Percentiles rank a stretch among this genome's conserved stretches.
These are phyloP conservation scores for Mortierella sp. DNA, from an alignment of 371 early-diverging fungal genomes.

Conservation along the genomic window DNA sequence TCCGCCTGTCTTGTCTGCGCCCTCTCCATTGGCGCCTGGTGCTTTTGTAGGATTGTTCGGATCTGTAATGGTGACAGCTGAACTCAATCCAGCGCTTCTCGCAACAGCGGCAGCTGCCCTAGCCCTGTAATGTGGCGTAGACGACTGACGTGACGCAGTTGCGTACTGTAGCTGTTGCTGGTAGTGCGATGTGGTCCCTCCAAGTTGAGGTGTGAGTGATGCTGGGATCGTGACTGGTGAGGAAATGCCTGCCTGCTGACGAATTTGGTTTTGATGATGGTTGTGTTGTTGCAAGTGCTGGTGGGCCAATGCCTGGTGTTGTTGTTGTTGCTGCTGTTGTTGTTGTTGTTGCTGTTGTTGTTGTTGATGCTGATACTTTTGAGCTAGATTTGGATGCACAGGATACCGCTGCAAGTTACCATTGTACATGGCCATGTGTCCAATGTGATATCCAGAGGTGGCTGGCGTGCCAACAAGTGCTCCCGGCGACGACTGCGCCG, in stretches of 20 bases:
- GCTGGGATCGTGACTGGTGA: conserved; percentile 53
- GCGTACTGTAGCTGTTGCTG: conserved; percentile 80
- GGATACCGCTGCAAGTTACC: conserved; percentile 59
- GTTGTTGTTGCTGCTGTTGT: conserved; percentile 41
- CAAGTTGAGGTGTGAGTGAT: conserved; percentile 41
- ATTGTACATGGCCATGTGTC: conserved; percentile 59
- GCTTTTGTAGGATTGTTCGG: conserved; percentile 69
- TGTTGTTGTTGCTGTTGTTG: conserved; percentile 51
- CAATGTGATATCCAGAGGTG: conserved; percentile 56
- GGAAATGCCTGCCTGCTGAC: conserved; percentile 48
- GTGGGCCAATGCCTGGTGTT: conserved; percentile 49
- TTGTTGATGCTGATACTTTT: conserved; percentile 56
- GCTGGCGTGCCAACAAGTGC: conserved; percentile 53
- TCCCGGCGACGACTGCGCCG: conserved; percentile 57
- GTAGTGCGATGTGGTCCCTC: conserved; percentile 61
- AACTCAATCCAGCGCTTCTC: conserved; percentile 54
- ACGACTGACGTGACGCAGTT: conserved; percentile 78
- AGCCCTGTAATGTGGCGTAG: conserved; percentile 90
- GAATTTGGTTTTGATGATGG: conserved; percentile 48
- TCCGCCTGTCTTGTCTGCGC: conserved; percentile 56
- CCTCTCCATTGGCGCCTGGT: conserved; percentile 49
- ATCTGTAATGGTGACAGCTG: conserved; percentile 71
- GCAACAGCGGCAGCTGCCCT: conserved; percentile 79
- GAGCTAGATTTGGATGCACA: conserved; percentile 58
- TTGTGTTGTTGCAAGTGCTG: conserved; percentile 46